Base-by-base conservation (phyloP, 2,329 filamentous ascomycete genomes). In the Aspergillus terreus region DNA sequence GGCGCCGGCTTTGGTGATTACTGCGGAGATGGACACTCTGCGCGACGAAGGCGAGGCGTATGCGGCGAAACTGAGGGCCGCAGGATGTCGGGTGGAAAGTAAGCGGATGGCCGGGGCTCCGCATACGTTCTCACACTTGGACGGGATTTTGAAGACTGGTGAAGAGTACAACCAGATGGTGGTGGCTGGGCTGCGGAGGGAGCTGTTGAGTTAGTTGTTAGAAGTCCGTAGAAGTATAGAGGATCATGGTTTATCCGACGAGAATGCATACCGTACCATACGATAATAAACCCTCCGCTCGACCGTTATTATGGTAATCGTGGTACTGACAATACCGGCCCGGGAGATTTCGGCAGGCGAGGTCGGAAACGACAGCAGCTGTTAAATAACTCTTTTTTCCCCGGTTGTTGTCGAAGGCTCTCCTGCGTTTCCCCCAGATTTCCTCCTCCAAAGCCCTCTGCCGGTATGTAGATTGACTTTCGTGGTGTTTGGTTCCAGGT, bases 11-110 rank as follows among this genome's bases (percentile, higher is more conserved):
- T 54, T 74, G 44, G 61, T 74, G 15, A 63, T 66, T 47, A 73
- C 69, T 2, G 71, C 71, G 9, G 71, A 74, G 55, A 65, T 74
- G 60, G 71, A 74, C 55, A 65, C 70, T 44, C 60, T 74, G n/a
- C 67, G 71, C 14, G 71, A 74, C 41, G 71, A 75, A 59, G 72
- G 67, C 14, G 71, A 71, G 52, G 63, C 60, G 9, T 74, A 73
- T 58, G 71, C 64, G 4, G 64, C 54, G 14, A 74, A 71, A 50
- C 54, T 75, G 52, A 61, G 63, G 50, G 64, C 60, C 43, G 69
- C 69, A 7, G 70, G 69, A 3, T 65, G 62, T 46, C 54, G 60
- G 46, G 70, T 68, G 32, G 64, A 69, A 30, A 15, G 67, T 41
- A 61, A 63, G 41, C 62, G 65, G 25, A 63, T 65, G 46, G 50